Evolutionary conservation across 345 rosid species (phyloP).

Genomic region (Kernera saxatilis): DNA sequence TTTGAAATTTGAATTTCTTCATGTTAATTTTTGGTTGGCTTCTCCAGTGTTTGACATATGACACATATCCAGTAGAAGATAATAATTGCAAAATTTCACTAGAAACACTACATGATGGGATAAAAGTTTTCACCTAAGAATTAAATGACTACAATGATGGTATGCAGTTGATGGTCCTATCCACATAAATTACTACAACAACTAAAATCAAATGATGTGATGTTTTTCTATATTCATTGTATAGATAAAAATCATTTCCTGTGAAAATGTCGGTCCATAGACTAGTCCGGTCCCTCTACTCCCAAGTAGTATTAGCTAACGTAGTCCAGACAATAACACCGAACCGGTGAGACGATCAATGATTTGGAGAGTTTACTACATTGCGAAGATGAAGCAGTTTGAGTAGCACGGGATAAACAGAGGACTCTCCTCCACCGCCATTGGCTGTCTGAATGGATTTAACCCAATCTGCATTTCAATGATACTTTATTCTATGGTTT

Average conservation of each 20-base stretch:
- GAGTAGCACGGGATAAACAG: slow-evolving; percentile 84
- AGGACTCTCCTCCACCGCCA: slow-evolving; percentile 68
- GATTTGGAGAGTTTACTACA: slow-evolving; percentile 28
- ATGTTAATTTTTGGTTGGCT: neutral
- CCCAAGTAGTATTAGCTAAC: no score
- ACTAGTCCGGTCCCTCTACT: neutral
- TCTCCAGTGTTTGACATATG: neutral
- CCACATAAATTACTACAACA: slow-evolving; percentile 22
- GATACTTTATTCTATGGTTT: neutral
- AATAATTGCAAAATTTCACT: neutral
- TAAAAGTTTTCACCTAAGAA: neutral
- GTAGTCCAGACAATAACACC: no score
- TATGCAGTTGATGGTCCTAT: slow-evolving; percentile 15
- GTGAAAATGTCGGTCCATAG: neutral
- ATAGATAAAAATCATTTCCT: neutral
- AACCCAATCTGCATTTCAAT: slow-evolving; percentile 53
- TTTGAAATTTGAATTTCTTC: neutral
- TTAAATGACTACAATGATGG: slow-evolving; percentile 15
- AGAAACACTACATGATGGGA: neutral
- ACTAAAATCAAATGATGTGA: slow-evolving; percentile 14
- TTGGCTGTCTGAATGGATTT: slow-evolving; percentile 95
- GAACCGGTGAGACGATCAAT: neutral
- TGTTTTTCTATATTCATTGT: neutral
- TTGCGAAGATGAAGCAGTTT: slow-evolving; percentile 81
- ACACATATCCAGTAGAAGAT: neutral